A percentile compares a stretch with the other conserved stretches of the same genome.
These are phyloP conservation scores for Trypanosoma mega DNA, from an alignment of 208 protist genomes.

Conservation along the genomic window DNA sequence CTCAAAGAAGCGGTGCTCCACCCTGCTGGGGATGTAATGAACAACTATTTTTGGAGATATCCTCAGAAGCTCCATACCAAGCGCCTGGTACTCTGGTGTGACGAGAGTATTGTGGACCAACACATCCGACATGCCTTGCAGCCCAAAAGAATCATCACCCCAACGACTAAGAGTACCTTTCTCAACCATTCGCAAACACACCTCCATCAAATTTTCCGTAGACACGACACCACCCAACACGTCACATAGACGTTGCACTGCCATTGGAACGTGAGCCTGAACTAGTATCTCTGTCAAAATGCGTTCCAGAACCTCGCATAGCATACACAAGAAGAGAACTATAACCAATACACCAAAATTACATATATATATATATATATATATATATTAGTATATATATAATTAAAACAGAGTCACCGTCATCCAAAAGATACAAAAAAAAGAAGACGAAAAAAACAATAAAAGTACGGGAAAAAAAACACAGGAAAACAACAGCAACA, in stretches of 20 bases:
- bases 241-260: constrained; percentile 33
- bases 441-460: constrained; percentile 8
- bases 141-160: constrained; percentile 53
- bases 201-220: constrained; percentile 50
- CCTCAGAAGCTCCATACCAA: constrained; percentile 74
- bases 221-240: constrained; percentile 55
- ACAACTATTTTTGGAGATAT: constrained; percentile 37
- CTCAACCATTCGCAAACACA: constrained; percentile 60
- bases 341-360: background rate
- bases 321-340: constrained; percentile 43
- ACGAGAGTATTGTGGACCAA: constrained; percentile 55
- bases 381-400: constrained; percentile 2
- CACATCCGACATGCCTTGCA: constrained; percentile 34
- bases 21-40: constrained; percentile 60
- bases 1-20: constrained; percentile 86
- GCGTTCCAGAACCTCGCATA: constrained; percentile 61
- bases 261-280: constrained; percentile 59
- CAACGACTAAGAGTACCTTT: constrained; percentile 57
- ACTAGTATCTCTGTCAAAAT: constrained; percentile 75
- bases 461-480: background rate
- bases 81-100: constrained; percentile 68
- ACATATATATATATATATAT: constrained; percentile 8
- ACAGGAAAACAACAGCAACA: background rate
- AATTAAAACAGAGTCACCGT: background rate
- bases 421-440: constrained; percentile 18